A percentile compares a stretch with the other conserved stretches of the same genome.
These are phyloP conservation scores for Leptographium wingfieldii DNA, from an alignment of 2,329 filamentous ascomycete genomes.

Conservation along the genomic window DNA sequence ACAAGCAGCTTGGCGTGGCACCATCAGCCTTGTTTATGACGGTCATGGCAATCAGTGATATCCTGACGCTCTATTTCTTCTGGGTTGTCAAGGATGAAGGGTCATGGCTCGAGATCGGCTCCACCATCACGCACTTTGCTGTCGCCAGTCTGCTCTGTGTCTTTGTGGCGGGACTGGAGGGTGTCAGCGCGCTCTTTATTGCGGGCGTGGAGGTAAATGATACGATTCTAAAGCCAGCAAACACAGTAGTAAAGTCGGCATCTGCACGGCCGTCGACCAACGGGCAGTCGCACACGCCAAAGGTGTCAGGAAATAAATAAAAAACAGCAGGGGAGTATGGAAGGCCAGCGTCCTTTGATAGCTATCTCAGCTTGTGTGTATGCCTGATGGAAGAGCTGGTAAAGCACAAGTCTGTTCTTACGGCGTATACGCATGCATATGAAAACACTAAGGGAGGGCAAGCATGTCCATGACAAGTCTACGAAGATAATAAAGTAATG, in stretches of 20 bases:
- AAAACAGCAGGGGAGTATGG: neutral
- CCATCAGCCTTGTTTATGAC: conserved; percentile 88
- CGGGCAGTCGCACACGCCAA: neutral
- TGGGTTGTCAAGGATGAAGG: conserved; percentile 96
- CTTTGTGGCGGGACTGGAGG: conserved; percentile 81
- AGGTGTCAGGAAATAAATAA: neutral
- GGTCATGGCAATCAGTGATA: conserved; percentile 82
- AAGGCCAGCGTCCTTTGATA: neutral
- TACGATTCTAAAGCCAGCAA: neutral
- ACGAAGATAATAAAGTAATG: neutral
- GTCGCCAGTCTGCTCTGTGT: conserved; percentile 84
- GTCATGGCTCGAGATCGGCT: conserved; percentile 94
- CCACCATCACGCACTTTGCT: conserved; percentile 87
- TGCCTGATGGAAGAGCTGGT: neutral
- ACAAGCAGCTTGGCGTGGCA: conserved; percentile 68
- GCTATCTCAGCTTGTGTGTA: neutral
- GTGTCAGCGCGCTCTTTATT: conserved; percentile 72
- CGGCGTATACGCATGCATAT: neutral
- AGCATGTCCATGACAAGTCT: neutral
- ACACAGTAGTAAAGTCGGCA: neutral
- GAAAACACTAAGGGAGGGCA: neutral
- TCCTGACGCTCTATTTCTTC: conserved; percentile 92
- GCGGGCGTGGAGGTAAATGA: conserved; percentile 57
- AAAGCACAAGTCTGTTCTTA: neutral
- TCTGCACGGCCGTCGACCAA: neutral